A percentile compares a stretch with the other conserved stretches of the same genome.
phyloP scores from a whole-genome alignment of 495 filamentous ascomycete genomes.

The Aspergillus sparsus region DNA sequence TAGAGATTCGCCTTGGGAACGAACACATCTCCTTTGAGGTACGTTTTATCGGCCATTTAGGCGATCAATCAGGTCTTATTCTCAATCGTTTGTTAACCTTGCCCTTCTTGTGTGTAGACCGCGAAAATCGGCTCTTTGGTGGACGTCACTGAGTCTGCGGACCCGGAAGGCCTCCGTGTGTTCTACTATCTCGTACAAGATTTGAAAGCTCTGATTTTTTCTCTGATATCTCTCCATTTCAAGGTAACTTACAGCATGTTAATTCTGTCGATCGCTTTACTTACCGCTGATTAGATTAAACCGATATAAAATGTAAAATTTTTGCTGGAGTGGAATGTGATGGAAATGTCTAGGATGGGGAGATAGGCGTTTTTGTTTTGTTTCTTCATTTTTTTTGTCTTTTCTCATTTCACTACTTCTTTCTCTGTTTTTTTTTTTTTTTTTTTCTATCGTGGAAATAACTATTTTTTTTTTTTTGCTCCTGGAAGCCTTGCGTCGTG shows the following conservation, averaged over 20 bases:
- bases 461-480: not conserved
- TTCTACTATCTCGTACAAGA: conserved; percentile 99
- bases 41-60: conserved; percentile 4
- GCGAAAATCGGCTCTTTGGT: conserved; percentile 98
- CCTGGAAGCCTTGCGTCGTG: not conserved
- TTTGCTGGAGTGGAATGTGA: conserved; percentile 4
- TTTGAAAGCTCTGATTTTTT: conserved; percentile 95
- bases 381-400: conserved; percentile 6
- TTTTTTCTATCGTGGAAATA: too few species aligned
- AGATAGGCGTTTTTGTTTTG: conserved; percentile 3
- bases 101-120: conserved; percentile 57
- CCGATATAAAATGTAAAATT: conserved; percentile 59
- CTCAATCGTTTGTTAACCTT: not conserved
- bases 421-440: not conserved
- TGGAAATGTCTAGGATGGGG: not conserved
- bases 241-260: conserved; percentile 57
- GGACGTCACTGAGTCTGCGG: conserved; percentile 92
- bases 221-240: conserved; percentile 94
- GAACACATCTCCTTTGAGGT: conserved; percentile 99
- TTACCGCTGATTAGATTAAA: conserved; percentile 59
- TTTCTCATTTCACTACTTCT: conserved; percentile 8
- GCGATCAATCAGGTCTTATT: not conserved
- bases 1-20: conserved; percentile 91
- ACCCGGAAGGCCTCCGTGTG: conserved; percentile 96
- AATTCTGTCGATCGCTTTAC: not conserved